Evolutionary conservation across 768 basidiomycete genomes (phyloP).

Genomic region (Mycena chlorophos): DNA sequence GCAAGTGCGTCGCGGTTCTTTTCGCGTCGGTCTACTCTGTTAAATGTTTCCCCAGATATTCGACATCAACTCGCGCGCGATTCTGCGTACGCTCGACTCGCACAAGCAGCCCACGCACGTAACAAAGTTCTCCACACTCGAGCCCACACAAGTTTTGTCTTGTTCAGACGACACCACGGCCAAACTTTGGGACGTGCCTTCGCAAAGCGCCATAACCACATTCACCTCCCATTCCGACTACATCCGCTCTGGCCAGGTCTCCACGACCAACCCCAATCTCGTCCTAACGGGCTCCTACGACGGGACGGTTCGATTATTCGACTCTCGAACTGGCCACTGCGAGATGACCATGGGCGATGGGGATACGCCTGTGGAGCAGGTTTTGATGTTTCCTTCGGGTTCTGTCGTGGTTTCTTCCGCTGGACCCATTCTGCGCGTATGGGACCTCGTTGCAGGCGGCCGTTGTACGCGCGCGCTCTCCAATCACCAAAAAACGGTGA

Average conservation of each 20-base stretch:
- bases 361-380: constrained; percentile 82
- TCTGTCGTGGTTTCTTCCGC: constrained; percentile 83
- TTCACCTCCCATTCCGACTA: constrained; percentile 92
- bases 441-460: constrained; percentile 93
- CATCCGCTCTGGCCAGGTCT: constrained; percentile 89
- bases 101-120: constrained; percentile 98
- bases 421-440: constrained; percentile 89
- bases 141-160: constrained; percentile 83
- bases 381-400: constrained; percentile 88
- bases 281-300: constrained; percentile 95
- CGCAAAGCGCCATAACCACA: constrained; percentile 74
- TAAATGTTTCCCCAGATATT: constrained; percentile 60
- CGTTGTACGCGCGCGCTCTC: constrained; percentile 88
- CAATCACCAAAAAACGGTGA: constrained; percentile 98
- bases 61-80: constrained; percentile 90
- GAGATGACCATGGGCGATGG: constrained; percentile 77
- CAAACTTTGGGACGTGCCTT: constrained; percentile 93
- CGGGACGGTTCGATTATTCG: constrained; percentile 84
- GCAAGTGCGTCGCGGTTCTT: constrained; percentile 46
- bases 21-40: background rate
- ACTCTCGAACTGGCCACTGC: constrained; percentile 77
- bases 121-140: constrained; percentile 82
- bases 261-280: constrained; percentile 77
- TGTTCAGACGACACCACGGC: constrained; percentile 97
- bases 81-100: constrained; percentile 86